Base-by-base conservation (phyloP, 768 basidiomycete species). In the Artomyces pyxidatus region DNA sequence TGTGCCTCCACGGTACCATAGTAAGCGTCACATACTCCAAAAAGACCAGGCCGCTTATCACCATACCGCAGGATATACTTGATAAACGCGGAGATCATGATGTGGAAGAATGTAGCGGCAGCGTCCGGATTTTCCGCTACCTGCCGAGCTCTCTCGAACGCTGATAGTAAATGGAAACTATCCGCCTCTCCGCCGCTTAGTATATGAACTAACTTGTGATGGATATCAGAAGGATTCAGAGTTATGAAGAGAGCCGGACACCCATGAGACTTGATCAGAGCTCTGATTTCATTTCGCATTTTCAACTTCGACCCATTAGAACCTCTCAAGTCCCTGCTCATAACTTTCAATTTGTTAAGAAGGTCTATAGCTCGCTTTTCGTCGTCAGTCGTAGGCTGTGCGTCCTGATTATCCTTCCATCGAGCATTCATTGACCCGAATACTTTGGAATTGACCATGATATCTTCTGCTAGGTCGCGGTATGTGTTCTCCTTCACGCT, bases 1-100 rank as follows among this genome's bases (percentile, higher is more conserved):
- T 69, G 69, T 6, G 68, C 64, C 54, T 73, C 70, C 0, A 69
- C 65, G 49, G 65, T 65, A 1, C 73, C 72, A 54, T 72, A 74
- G 48, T 69, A 69, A 0, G 59, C 68, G 9, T 57, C 63, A 0
- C 65, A 59, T 3, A 38, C 4, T 0, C 74, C 72, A 0, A 74
- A 48, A 1, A 71, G 39, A 0, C 73, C 68, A 3, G 56, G 58
- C 28, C 61, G 46, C 6, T 40, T 3, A 27, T 53, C 29, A 29
- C 10, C 16, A 1, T 53, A 2, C 7, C 54, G 42, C 0, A 45
- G 17, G 19, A 64, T 51, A 49, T 28, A 66, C 0, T 57, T 52
- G 0, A 72, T 59, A 49, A 74, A 70, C 0, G 62, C 59, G 16
- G 63, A 56, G 58, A 74, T 71, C 21, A 67, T 68, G 1, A 66